These are phyloP conservation scores for Globisporangium parvum DNA, from an alignment of 352 stramenopile genomes.

Conservation along the genomic window DNA sequence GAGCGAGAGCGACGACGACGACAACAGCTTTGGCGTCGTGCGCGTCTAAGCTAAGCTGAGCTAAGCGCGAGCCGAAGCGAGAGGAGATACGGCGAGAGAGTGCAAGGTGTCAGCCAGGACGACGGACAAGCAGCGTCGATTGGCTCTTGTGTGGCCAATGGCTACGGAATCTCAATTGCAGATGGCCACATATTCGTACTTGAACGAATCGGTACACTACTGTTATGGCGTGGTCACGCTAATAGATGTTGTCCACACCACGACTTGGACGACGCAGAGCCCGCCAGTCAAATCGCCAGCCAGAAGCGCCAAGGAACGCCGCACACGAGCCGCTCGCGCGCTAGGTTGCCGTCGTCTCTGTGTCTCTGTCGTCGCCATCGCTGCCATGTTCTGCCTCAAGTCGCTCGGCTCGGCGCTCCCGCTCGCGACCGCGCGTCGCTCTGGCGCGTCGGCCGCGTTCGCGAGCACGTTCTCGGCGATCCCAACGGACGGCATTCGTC, in stretches of 20 bases:
- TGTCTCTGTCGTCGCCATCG: constrained; percentile 6
- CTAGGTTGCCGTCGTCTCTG: background rate
- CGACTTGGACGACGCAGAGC: background rate
- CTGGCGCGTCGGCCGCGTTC: constrained; percentile 18
- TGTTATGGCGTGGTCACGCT: too few species aligned
- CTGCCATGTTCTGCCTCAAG: constrained; percentile 50
- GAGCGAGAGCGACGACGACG: too few species aligned
- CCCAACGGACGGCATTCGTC: constrained; percentile 53
- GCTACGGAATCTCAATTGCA: too few species aligned
- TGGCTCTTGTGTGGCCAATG: too few species aligned
- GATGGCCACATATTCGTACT: too few species aligned
- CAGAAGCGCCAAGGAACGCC: background rate
- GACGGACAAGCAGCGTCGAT: too few species aligned
- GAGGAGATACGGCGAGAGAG: too few species aligned
- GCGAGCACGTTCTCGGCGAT: constrained; percentile 50
- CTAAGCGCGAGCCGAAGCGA: too few species aligned
- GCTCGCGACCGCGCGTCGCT: constrained; percentile 11
- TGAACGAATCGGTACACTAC: too few species aligned
- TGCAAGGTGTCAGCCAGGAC: too few species aligned
- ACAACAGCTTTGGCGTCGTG: background rate
- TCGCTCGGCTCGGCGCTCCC: constrained; percentile 48
- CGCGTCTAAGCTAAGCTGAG: too few species aligned
- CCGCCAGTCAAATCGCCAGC: background rate
- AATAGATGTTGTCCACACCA: too few species aligned
- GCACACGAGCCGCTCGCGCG: background rate